These are phyloP conservation scores for Fusarium aywerte DNA, from an alignment of 2,329 filamentous ascomycete species.

Conservation along the genomic window DNA sequence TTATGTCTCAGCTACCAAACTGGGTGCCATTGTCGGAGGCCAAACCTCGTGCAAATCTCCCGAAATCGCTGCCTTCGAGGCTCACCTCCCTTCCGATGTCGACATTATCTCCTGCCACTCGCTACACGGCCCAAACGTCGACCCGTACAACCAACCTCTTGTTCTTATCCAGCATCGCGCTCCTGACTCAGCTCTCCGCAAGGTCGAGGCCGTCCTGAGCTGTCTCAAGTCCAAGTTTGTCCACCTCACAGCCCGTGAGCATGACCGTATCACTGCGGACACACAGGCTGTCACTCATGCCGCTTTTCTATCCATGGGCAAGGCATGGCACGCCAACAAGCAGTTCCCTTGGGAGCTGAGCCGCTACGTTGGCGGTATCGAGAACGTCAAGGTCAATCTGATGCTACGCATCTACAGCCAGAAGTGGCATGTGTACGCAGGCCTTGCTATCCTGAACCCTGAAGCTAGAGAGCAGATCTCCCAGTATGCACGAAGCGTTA, in stretches of 20 bases:
- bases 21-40: constrained; percentile 93
- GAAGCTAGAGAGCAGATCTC: constrained; percentile 91
- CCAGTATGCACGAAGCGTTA: constrained; percentile 92
- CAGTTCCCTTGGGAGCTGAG: constrained; percentile 97
- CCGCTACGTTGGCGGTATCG: constrained; percentile 96
- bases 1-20: constrained; percentile 80
- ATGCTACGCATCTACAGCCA: constrained; percentile 97
- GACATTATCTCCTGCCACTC: constrained; percentile 97
- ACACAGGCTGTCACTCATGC: constrained; percentile 98
- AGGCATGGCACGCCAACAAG: constrained; percentile 93
- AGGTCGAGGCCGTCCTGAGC: constrained; percentile 83
- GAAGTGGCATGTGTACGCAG: constrained; percentile 99
- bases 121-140: constrained; percentile 90
- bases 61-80: constrained; percentile 93
- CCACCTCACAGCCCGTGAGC: constrained; percentile 84
- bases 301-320: constrained; percentile 96
- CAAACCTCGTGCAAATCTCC: constrained; percentile 99
- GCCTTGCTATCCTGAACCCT: constrained; percentile 95
- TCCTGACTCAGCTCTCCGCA: constrained; percentile 76
- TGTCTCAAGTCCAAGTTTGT: constrained; percentile 90
- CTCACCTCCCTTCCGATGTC: constrained; percentile 85
- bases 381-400: constrained; percentile 99
- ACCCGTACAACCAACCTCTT: constrained; percentile 88
- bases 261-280: constrained; percentile 97
- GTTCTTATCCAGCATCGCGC: constrained; percentile 95